Conservation (phyloP, 495 filamentous ascomycete genomes). For the Oidiodendron maius region DNA sequence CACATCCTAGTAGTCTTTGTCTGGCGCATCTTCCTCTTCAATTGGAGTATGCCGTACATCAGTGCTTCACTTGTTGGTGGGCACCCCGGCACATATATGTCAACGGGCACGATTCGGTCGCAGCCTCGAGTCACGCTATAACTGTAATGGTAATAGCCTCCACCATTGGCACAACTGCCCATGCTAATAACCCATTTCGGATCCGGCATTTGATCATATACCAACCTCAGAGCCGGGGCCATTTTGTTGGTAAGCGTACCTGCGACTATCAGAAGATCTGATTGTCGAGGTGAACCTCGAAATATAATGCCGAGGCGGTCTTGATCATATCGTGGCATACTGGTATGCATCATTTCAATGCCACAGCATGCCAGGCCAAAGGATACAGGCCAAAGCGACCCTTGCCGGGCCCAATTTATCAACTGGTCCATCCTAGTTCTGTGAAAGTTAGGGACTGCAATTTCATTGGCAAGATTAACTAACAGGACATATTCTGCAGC, state of each 20-base stretch:
- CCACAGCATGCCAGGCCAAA: slow-evolving; percentile 97
- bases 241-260: slow-evolving; percentile 98
- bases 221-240: slow-evolving; percentile 88
- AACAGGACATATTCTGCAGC: no score
- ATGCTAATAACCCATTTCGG: slow-evolving; percentile 89
- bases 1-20: no score
- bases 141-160: slow-evolving; percentile 92
- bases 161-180: slow-evolving; percentile 89
- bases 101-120: slow-evolving; percentile 85
- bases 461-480: no score
- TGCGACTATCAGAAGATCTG: slow-evolving; percentile 96
- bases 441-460: no score
- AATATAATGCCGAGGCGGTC: slow-evolving; percentile 96
- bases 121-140: slow-evolving; percentile 85
- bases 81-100: slow-evolving; percentile 90
- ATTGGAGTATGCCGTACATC: slow-evolving; percentile 49
- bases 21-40: not conserved
- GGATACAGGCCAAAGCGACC: slow-evolving; percentile 94
- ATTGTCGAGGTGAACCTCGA: slow-evolving; percentile 89
- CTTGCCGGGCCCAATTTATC: slow-evolving; percentile 91
- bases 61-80: slow-evolving; percentile 84
- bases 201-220: slow-evolving; percentile 98
- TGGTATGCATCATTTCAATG: slow-evolving; percentile 98
- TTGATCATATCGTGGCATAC: slow-evolving; percentile 92
- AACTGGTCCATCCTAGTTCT: slow-evolving; percentile 90